Base-by-base conservation (phyloP, 2,329 filamentous ascomycete genomes). In the Myriosclerotinia scirpicola region DNA sequence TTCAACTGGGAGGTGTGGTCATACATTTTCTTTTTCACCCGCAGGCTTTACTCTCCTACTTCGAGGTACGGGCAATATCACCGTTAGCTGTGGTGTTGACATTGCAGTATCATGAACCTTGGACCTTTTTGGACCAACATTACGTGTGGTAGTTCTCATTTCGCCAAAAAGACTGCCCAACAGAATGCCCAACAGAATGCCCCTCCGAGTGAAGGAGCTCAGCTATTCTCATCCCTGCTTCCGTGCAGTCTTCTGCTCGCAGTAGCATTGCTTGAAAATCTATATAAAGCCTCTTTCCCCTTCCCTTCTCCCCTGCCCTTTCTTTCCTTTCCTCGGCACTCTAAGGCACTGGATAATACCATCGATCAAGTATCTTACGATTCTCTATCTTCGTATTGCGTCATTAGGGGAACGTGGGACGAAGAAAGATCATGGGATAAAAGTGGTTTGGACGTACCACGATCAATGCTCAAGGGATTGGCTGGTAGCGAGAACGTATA, bases 201-300 rank as follows among this genome's bases (percentile, higher is more conserved):
- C 26, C 22, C 44, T 61, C 36, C 58, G 17, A 50, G 58, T 50
- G 34, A 34, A 61, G 30, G n/a, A 60, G 44, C 30, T 34, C 55
- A 26, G 17, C 5, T 26, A 40, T 20, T 50, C 5, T 55, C 4
- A 14, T 38, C 15, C 6, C 7, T 48, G 14, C 20, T 20, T 38
- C n/a, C 44, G 2, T 12, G 30, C 30, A 22, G 9, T 14, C 11
- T 38, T 30, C 20, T 40, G 17, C 17, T 42, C 22, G n/a, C 11
- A 14, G 8, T 22, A 12, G 12, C 14, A 40, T 12, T 15, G 34
- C 14, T 14, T 1, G 2, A 38, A 26, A 38, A 3, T 14, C 12
- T 36, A 17, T 26, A 38, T 26, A 38, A 17, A 61, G 30, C 15
- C 9, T 17, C 20, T 6, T 2, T 26, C 4, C 14, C 2, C 14